These are phyloP conservation scores for Diplodia sapinea DNA, from an alignment of 2,329 filamentous ascomycete species.

Conservation along the genomic window DNA sequence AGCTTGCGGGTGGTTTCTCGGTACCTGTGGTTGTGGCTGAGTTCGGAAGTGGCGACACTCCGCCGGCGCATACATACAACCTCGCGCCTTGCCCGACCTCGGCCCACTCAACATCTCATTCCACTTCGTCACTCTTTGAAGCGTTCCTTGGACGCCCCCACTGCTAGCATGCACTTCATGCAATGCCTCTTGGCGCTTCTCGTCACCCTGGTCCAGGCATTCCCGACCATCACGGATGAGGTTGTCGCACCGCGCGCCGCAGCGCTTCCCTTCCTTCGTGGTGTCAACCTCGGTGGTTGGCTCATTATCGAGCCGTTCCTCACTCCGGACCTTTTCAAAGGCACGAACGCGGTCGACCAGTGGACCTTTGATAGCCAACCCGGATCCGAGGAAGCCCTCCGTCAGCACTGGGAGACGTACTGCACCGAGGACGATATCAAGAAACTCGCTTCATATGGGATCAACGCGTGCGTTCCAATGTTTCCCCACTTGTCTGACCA, in stretches of 20 bases:
- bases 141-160: background rate
- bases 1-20: background rate
- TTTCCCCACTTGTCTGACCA: background rate
- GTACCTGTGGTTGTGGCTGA: background rate
- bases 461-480: slow-evolving; percentile 40
- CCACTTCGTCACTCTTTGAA: background rate
- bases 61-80: background rate
- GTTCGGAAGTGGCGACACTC: background rate
- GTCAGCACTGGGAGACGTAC: slow-evolving; percentile 46
- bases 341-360: slow-evolving; percentile 45
- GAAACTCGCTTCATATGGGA: slow-evolving; percentile 46
- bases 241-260: background rate
- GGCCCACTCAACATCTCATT: background rate
- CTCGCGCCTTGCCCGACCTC: background rate
- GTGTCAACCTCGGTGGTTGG: slow-evolving; percentile 48
- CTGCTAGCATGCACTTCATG: background rate
- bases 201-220: background rate
- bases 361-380: slow-evolving; percentile 47
- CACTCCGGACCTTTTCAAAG: slow-evolving; percentile 44
- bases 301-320: slow-evolving; percentile 48
- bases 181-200: background rate
- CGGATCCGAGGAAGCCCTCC: slow-evolving; percentile 41
- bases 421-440: slow-evolving; percentile 52
- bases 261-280: slow-evolving; percentile 33
- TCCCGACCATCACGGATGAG: background rate